Percentiles rank a stretch among this genome's conserved stretches.
Conservation (phyloP, 2,329 filamentous ascomycete genomes). For the Ramularia endophylla region DNA sequence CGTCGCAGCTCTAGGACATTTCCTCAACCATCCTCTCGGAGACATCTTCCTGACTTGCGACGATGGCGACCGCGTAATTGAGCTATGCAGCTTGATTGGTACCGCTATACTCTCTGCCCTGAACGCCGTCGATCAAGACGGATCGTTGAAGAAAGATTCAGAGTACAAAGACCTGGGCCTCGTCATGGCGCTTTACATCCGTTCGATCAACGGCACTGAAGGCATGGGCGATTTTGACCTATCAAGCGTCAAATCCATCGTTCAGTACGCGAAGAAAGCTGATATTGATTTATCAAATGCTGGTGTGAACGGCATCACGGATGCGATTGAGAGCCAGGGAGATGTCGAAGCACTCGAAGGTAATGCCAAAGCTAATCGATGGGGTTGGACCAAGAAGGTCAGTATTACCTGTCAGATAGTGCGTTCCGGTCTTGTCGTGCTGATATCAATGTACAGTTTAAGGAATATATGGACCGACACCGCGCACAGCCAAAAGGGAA, state of each 20-base stretch:
- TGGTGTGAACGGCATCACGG: conserved; percentile 1
- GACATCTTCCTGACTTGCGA: conserved; percentile 7
- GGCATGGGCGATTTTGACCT: no score
- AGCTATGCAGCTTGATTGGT: conserved; percentile 7
- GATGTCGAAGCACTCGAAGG: no score
- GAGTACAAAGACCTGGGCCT: conserved; percentile 14
- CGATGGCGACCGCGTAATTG: conserved; percentile 9
- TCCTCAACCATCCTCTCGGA: not conserved
- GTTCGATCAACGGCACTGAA: no score
- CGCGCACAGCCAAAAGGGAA: no score
- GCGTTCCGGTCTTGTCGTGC: no score
- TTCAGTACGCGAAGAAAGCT: conserved; percentile 14
- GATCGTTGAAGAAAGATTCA: conserved; percentile 12
- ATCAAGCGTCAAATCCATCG: not conserved
- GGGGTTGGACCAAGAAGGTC: no score
- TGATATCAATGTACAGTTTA: no score
- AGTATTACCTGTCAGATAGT: no score
- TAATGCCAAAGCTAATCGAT: no score
- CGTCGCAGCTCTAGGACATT: conserved; percentile 9
- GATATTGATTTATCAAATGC: conserved; percentile 8
- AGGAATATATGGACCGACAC: no score
- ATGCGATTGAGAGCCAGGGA: not conserved
- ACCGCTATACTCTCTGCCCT: conserved; percentile 10
- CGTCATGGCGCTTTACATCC: conserved; percentile 10
- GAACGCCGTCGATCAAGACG: conserved; percentile 12